A percentile compares a stretch with the other conserved stretches of the same genome.
These are phyloP conservation scores for Candida sanyaensis DNA, from an alignment of 1,139 yeast species.

Conservation along the genomic window DNA sequence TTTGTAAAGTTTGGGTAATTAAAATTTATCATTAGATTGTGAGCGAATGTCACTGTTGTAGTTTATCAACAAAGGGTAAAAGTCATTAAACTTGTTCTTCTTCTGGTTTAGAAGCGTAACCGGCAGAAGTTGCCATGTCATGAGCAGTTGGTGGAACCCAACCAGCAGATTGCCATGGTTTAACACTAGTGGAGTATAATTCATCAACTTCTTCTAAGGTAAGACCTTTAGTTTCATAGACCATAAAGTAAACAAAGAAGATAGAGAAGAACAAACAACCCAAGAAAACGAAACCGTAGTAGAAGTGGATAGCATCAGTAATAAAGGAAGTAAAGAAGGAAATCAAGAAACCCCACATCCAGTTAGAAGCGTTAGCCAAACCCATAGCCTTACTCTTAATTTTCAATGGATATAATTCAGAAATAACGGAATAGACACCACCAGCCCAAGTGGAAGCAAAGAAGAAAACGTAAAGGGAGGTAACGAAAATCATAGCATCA, in stretches of 20 bases:
- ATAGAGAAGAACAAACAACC: slow-evolving; percentile 64
- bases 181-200: slow-evolving; percentile 47
- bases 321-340: slow-evolving; percentile 76
- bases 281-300: slow-evolving; percentile 76
- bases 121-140: slow-evolving; percentile 32
- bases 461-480: slow-evolving; percentile 78
- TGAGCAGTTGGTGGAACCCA: slow-evolving; percentile 47
- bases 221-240: slow-evolving; percentile 65
- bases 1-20: not conserved
- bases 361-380: slow-evolving; percentile 71
- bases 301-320: slow-evolving; percentile 40
- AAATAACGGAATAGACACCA: slow-evolving; percentile 72
- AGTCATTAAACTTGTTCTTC: slow-evolving; percentile 21
- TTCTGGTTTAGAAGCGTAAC: slow-evolving; percentile 25
- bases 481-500: slow-evolving; percentile 73
- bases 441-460: slow-evolving; percentile 92
- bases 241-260: slow-evolving; percentile 54
- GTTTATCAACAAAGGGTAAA: not conserved
- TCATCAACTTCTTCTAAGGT: slow-evolving; percentile 66
- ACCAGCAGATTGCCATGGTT: slow-evolving; percentile 48
- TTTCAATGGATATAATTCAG: slow-evolving; percentile 79
- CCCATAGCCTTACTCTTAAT: slow-evolving; percentile 82
- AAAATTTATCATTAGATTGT: not conserved
- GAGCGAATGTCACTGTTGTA: not conserved
- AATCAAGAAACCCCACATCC: slow-evolving; percentile 79